phyloP scores from a whole-genome alignment of 2,329 filamentous ascomycete genomes.

The Sarocladium kiliense region DNA sequence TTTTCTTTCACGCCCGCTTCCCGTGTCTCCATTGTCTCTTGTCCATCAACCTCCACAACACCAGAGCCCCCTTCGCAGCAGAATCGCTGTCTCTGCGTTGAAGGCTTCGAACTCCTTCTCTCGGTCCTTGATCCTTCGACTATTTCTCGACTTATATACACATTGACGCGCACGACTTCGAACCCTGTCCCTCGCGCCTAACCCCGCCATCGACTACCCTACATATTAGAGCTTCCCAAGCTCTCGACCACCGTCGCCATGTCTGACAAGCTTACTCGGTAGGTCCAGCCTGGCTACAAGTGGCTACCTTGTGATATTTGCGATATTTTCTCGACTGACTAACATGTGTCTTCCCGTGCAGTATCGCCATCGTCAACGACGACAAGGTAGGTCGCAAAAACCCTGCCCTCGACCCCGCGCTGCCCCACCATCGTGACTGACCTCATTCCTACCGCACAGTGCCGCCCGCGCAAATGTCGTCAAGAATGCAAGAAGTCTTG shows the following conservation, averaged over 20 bases:
- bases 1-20: constrained; percentile 7
- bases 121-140: not conserved
- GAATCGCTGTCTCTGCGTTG: constrained; percentile 8
- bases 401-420: constrained; percentile 13
- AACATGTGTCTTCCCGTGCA: constrained; percentile 31
- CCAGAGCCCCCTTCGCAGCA: constrained; percentile 6
- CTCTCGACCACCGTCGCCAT: constrained; percentile 46
- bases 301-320: not conserved
- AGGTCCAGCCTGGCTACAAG: constrained; percentile 28
- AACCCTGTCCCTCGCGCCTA: not conserved
- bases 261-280: constrained; percentile 95
- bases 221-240: constrained; percentile 3
- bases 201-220: constrained; percentile 7
- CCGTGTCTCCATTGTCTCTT: constrained; percentile 5
- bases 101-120: not conserved
- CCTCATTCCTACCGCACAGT: constrained; percentile 26
- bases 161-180: not conserved
- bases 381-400: constrained; percentile 70
- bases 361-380: constrained; percentile 97
- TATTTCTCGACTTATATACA: not conserved
- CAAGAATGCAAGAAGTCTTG: constrained; percentile 99
- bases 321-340: constrained; percentile 15
- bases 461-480: constrained; percentile 68
- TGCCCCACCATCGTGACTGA: constrained; percentile 21
- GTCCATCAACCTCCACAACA: constrained; percentile 4